Evolutionary conservation across 345 rosid genomes (phyloP).

Genomic region (Brassica carinata): DNA sequence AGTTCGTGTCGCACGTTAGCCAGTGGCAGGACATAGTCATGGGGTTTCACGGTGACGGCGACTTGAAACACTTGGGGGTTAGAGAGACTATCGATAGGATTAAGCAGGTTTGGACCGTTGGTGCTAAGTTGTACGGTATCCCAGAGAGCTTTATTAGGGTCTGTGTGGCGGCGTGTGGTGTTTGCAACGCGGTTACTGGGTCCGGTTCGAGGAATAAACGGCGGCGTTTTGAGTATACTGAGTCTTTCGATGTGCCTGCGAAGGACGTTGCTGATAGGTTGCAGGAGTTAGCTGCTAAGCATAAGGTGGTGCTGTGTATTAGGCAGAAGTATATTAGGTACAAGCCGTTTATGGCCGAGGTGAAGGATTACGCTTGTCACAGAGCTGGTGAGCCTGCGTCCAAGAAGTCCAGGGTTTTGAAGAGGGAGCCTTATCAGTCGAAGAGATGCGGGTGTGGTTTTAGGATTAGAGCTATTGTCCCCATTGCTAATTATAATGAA

Average conservation of each 20-base stretch:
- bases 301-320: conserved; percentile 96
- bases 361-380: conserved; percentile 99
- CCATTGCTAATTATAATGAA: conserved; percentile 89
- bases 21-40: conserved; percentile 98
- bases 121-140: conserved; percentile 92
- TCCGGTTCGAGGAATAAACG: conserved; percentile 80
- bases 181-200: conserved; percentile 76
- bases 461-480: conserved; percentile 95
- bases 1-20: conserved; percentile 79
- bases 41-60: conserved; percentile 90
- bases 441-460: conserved; percentile 98
- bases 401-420: conserved; percentile 80
- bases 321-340: conserved; percentile 97
- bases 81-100: conserved; percentile 93
- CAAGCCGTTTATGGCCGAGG: conserved; percentile 99
- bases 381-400: conserved; percentile 94
- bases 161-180: conserved; percentile 84
- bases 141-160: conserved; percentile 98
- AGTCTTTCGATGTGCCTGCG: conserved; percentile 94
- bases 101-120: conserved; percentile 95
- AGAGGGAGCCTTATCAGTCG: conserved; percentile 96
- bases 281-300: conserved; percentile 92
- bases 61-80: conserved; percentile 83
- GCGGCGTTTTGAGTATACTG: conserved; percentile 88
- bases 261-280: conserved; percentile 83